Base-by-base conservation (phyloP, 108 stramenopile species). In the Pseudonitzschia multiseries region DNA sequence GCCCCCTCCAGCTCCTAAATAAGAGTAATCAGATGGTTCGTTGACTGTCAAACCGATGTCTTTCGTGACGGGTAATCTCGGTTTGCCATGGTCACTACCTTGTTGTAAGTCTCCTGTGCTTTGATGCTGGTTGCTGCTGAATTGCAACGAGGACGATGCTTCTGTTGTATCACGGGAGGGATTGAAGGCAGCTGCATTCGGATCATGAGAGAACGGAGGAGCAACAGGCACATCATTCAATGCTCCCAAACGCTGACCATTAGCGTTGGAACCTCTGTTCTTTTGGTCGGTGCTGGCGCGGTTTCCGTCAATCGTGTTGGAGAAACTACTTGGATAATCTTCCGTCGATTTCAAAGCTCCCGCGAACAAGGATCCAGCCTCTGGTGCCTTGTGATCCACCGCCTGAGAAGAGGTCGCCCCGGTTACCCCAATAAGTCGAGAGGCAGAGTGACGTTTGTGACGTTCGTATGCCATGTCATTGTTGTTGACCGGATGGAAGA, bases 401-500 rank as follows among this genome's bases (percentile, higher is more conserved):
- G 57, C 15, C 9, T n/a, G 14, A 1, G 53, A 26, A 40, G 62
- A 50, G 63, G 71, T 56, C 22, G 74, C 28, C 18, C 66, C 62
- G 9, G 65, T 50, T 51, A 51, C 62, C 31, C 84, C 76, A 8
- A 86, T 26, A 28, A 86, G 40, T 17, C 87, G 71, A 0, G 79
- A 83, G 12, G 86, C 89, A 13, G 88, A 79, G 59, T 93, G 92
- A 6, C 92, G 77, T n/a, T 84, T 82, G 57, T 90, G 89, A 14
- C 92, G 75, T 4, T 85, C 80, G 68, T 89, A 93, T 29, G 73
- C 90, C 42, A 83, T 56, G 73, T 93, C 88, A 28, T 79, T 71
- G 0, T 78, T 62, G 27, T 71, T 69, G 29, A 22, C 40, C 5
- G 48, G 66, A 41, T 26, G 41, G 53, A 57, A 72, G 61, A 77